phyloP scores from a whole-genome alignment of 1,284 basidiomycete species.

The Lentinula novae-zelandiae region DNA sequence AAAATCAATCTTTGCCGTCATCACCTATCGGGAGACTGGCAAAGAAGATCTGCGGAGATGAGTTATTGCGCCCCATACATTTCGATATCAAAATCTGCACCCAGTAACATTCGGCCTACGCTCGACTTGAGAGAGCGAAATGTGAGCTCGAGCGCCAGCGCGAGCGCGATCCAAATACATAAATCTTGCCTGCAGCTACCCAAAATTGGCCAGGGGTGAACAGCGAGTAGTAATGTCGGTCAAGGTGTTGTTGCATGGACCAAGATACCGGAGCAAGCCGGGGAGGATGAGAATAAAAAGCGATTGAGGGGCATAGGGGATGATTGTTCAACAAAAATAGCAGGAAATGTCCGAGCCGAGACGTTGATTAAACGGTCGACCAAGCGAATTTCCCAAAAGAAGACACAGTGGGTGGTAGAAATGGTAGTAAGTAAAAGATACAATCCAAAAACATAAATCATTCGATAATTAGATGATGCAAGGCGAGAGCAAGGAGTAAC shows the following conservation, averaged over 20 bases:
- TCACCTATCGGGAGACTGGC: slow-evolving; percentile 6
- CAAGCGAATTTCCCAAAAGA: slow-evolving; percentile 14
- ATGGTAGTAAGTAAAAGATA: slow-evolving; percentile 1
- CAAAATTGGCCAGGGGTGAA: not conserved
- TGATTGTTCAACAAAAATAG: not conserved
- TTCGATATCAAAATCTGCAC: not conserved
- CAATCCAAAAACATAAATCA: slow-evolving; percentile 14
- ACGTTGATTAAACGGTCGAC: slow-evolving; percentile 32
- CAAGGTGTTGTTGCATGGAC: not conserved
- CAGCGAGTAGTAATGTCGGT: not conserved
- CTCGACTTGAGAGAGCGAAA: not conserved
- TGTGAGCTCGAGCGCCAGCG: slow-evolving; percentile 1
- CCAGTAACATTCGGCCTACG: not conserved
- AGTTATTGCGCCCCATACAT: not conserved
- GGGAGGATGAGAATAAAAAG: slow-evolving; percentile 6
- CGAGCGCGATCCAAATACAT: slow-evolving; percentile 8
- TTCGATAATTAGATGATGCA: slow-evolving; percentile 12
- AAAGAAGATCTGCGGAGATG: not conserved
- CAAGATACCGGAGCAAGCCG: slow-evolving; percentile 3
- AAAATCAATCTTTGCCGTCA: not conserved
- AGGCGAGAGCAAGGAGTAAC: not conserved
- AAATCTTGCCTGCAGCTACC: slow-evolving; percentile 1
- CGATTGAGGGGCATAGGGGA: slow-evolving; percentile 7
- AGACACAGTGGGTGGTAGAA: slow-evolving; percentile 1
- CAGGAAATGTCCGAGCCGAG: slow-evolving; percentile 12